A percentile compares a stretch with the other conserved stretches of the same genome.
These are phyloP conservation scores for Amaranthus tricolor DNA, from an alignment of 179 eudicot species.

Conservation along the genomic window DNA sequence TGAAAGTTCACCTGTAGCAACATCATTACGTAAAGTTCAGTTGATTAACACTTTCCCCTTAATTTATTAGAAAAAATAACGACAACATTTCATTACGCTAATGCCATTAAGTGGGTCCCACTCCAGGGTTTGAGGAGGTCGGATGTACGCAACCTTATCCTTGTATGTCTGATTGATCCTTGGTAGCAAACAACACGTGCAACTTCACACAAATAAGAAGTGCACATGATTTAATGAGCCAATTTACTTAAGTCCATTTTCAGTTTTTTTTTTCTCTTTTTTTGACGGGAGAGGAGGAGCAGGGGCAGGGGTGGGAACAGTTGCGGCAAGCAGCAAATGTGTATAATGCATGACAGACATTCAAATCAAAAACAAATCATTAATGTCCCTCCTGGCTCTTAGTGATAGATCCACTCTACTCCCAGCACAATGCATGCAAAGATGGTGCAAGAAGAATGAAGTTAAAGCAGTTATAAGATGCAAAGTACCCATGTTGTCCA, in stretches of 20 bases:
- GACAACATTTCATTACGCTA: no score
- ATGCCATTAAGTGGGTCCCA: no score
- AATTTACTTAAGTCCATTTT: background rate
- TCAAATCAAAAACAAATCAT: background rate
- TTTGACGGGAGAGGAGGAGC: background rate
- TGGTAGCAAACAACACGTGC: no score
- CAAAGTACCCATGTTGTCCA: background rate
- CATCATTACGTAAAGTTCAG: background rate
- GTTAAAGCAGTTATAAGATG: background rate
- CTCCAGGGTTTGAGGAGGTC: no score
- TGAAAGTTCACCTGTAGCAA: conserved; percentile 59
- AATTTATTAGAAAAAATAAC: no score
- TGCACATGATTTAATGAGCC: no score
- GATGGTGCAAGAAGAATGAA: background rate
- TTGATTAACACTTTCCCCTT: background rate
- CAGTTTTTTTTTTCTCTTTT: background rate
- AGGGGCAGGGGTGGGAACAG: background rate
- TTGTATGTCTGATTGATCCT: no score
- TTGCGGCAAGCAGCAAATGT: background rate
- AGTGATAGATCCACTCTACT: background rate
- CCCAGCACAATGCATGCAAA: background rate
- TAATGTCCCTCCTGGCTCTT: background rate
- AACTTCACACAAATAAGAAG: no score
- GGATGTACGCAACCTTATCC: no score
- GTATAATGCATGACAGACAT: background rate